phyloP scores from a whole-genome alignment of 140 eudicot species.

The Ambrosia hybrid region DNA sequence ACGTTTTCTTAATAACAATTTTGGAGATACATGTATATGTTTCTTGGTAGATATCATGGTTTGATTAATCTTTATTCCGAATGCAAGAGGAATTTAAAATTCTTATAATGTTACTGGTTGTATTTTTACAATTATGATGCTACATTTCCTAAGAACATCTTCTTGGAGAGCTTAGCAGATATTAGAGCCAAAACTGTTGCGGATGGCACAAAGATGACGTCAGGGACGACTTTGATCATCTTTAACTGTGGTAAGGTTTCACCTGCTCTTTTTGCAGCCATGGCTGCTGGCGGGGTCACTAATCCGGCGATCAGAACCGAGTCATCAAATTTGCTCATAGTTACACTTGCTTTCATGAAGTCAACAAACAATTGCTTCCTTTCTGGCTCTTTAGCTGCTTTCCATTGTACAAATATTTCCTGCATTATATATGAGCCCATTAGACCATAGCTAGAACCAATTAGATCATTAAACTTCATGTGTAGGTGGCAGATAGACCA shows the following conservation, averaged over 20 bases:
- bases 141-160: constrained; percentile 48
- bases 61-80: constrained; percentile 7
- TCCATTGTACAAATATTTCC: constrained; percentile 61
- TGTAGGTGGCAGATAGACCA: background rate
- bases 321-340: constrained; percentile 57
- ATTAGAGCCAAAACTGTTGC: constrained; percentile 85
- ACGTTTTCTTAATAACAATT: constrained; percentile 10
- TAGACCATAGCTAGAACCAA: background rate
- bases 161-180: constrained; percentile 73
- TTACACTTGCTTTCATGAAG: constrained; percentile 64
- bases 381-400: constrained; percentile 46
- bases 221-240: constrained; percentile 72
- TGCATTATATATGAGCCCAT: constrained; percentile 19
- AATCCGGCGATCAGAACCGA: constrained; percentile 70
- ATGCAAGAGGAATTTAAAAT: constrained; percentile 8
- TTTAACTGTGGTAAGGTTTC: constrained; percentile 77
- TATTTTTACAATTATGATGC: constrained; percentile 34
- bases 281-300: constrained; percentile 90
- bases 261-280: constrained; percentile 91
- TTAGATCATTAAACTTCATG: background rate
- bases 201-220: constrained; percentile 83
- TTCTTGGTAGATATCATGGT: constrained; percentile 23
- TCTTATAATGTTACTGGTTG: background rate
- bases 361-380: constrained; percentile 59
- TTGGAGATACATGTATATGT: constrained; percentile 24